Base-by-base conservation (phyloP, 371 early-diverging fungal species). In the Apophysomyces variabilis region DNA sequence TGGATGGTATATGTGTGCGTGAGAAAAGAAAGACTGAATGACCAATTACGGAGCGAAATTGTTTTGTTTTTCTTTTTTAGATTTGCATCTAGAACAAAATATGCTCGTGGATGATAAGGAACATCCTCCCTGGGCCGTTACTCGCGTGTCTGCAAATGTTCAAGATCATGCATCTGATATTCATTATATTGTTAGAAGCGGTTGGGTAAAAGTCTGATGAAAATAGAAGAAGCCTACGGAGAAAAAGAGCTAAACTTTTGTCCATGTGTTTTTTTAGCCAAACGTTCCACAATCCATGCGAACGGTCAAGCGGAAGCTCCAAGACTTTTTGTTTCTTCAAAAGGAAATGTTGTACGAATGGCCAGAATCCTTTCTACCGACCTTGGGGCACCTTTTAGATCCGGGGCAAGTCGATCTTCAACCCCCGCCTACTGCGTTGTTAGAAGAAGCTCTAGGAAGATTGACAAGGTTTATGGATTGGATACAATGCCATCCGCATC, bases 301-400 rank as follows among this genome's bases (percentile, higher is more conserved):
- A 13, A 73, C 71, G 0, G 80, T 85, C 47, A 64, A 69, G 18
- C 66, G 85, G 57, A 73, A 69, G 13, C 32, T 83, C 38, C 73
- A 84, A 26, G 87, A 87, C 21, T 87, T 87, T 60, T 16, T 67
- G 37, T 73, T 83, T 32, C 56, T 87, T 16, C 66, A 80, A 7
- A 68, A 77, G 44, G 77, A 79, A 21, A 39, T 84, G 39, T 36
- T 83, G 6, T 65, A 79, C 12, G 85, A 85, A 64, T 54, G 66
- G 21, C 85, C 87, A 0, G 87, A 87, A 56, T 45, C 72, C 0
- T 83, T 82, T 46, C 70, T 87, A n/a, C 87, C 87, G 0, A 79
- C 84, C 1, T 71, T 87, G 35, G 38, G 65, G 8, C 64, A 76
- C 16, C 62, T 84, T 12, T 58, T 71, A 18, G 73, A 82, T 35